Evolutionary conservation across 495 filamentous ascomycete species (phyloP).

Genomic region (Penicillium roqueforti): DNA sequence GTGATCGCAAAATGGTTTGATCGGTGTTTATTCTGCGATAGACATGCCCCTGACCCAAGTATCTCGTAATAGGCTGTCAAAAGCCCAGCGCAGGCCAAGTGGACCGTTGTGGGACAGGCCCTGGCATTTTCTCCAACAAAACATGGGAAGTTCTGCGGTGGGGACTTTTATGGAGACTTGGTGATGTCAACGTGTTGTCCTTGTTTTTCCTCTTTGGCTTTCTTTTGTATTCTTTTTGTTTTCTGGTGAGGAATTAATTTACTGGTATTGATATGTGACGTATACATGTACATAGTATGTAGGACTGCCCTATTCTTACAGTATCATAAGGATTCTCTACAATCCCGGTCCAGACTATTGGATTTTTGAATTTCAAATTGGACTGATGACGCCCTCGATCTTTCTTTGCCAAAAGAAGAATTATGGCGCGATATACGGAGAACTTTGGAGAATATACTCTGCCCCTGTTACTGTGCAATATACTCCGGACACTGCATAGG

Average conservation of each 20-base stretch:
- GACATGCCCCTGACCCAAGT: no score
- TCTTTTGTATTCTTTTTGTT: not conserved
- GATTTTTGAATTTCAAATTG: constrained; percentile 15
- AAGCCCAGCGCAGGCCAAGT: no score
- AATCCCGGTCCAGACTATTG: not conserved
- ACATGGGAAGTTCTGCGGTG: not conserved
- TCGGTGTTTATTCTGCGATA: no score
- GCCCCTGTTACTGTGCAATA: not conserved
- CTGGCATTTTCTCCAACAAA: not conserved
- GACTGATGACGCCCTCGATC: not conserved
- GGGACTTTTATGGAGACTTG: not conserved
- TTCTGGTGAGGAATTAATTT: no score
- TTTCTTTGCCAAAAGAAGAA: not conserved
- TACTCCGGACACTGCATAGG: not conserved
- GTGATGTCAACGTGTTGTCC: not conserved
- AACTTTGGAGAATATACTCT: not conserved
- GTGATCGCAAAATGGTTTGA: no score
- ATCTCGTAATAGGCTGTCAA: no score
- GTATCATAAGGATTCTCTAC: not conserved
- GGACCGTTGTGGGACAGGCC: no score
- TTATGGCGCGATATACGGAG: not conserved
- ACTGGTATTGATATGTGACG: no score
- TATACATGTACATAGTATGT: no score
- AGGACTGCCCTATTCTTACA: not conserved
- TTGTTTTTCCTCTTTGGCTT: not conserved